These are phyloP conservation scores for Penicillium glabrum DNA, from an alignment of 2,329 filamentous ascomycete species.

Conservation along the genomic window DNA sequence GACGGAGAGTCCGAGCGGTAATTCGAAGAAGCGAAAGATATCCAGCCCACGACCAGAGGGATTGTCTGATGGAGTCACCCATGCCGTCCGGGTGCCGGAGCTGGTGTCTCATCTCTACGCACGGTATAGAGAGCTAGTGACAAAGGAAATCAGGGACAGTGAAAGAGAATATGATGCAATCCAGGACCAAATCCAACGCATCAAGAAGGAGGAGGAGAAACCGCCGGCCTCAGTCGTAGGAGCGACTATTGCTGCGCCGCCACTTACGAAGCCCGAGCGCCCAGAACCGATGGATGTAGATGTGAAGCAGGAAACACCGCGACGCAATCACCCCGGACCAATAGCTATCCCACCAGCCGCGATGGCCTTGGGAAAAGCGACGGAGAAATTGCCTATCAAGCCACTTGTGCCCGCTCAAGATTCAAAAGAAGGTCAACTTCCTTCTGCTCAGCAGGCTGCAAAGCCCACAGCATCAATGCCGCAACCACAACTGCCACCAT, in stretches of 20 bases:
- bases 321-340: slow-evolving; percentile 5
- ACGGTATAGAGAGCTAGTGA: slow-evolving; percentile 68
- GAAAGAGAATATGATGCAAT: slow-evolving; percentile 67
- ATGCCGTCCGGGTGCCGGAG: slow-evolving; percentile 66
- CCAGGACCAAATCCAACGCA: slow-evolving; percentile 65
- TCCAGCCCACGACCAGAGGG: slow-evolving; percentile 63
- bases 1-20: slow-evolving; percentile 32
- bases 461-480: slow-evolving; percentile 3
- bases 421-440: not conserved
- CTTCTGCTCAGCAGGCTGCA: slow-evolving; percentile 4
- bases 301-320: slow-evolving; percentile 22
- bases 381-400: not conserved
- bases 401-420: slow-evolving; percentile 1
- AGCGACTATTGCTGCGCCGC: not conserved
- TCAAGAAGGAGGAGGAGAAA: slow-evolving; percentile 63
- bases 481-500: slow-evolving; percentile 12
- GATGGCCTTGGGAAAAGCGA: not conserved
- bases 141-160: slow-evolving; percentile 71
- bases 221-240: slow-evolving; percentile 26
- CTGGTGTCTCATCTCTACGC: slow-evolving; percentile 74
- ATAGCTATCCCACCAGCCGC: slow-evolving; percentile 1
- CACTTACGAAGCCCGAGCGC: slow-evolving; percentile 10
- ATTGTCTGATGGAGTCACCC: slow-evolving; percentile 65
- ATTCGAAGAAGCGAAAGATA: slow-evolving; percentile 73
- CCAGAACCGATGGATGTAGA: slow-evolving; percentile 30